Evolutionary conservation across 495 filamentous ascomycete species (phyloP).

Genomic region (Talaromyces wortmannii): DNA sequence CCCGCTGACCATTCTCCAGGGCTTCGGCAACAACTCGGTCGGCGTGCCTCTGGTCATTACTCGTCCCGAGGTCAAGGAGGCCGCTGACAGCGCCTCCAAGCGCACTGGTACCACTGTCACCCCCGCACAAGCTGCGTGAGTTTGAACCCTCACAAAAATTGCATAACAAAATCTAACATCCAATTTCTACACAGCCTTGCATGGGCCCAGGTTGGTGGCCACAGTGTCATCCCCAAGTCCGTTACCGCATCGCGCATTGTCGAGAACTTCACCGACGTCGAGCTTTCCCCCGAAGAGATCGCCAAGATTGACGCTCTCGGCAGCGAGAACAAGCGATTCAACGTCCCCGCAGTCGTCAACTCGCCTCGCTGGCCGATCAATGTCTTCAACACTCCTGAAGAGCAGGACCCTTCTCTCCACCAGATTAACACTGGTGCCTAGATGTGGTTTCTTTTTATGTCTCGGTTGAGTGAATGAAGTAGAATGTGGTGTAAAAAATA

Average conservation of each 20-base stretch:
- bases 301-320: conserved; percentile 35
- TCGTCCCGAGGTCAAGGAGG: conserved; percentile 34
- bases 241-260: conserved; percentile 38
- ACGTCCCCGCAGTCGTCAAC: conserved; percentile 27
- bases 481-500: background rate
- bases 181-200: conserved; percentile 17
- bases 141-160: background rate
- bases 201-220: conserved; percentile 41
- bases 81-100: conserved; percentile 33
- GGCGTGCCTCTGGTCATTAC: conserved; percentile 37
- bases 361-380: conserved; percentile 40
- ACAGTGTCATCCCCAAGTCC: conserved; percentile 46
- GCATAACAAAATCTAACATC: background rate
- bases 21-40: conserved; percentile 43
- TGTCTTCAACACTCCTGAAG: conserved; percentile 37
- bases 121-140: conserved; percentile 33
- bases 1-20: conserved; percentile 9
- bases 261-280: conserved; percentile 43
- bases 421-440: conserved; percentile 21
- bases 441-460: background rate
- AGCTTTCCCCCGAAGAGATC: conserved; percentile 37
- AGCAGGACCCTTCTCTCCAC: conserved; percentile 31
- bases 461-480: background rate
- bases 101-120: conserved; percentile 30
- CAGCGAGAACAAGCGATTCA: conserved; percentile 37